Percentiles rank a stretch among this genome's conserved stretches.
These are phyloP conservation scores for Rosa hybrid DNA, from an alignment of 331 rosid genomes.

Conservation along the genomic window DNA sequence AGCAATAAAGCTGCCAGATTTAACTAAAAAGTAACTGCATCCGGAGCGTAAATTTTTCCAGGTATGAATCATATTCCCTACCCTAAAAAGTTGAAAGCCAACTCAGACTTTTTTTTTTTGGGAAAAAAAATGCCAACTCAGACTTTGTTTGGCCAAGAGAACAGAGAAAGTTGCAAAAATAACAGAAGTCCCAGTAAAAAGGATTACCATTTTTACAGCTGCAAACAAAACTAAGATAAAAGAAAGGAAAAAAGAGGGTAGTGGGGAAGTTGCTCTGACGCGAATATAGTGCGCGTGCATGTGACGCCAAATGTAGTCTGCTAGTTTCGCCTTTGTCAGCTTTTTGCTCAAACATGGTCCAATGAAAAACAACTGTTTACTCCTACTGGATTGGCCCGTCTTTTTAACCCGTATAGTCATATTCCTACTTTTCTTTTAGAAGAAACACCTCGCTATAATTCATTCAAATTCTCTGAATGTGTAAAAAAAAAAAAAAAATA, in stretches of 20 bases:
- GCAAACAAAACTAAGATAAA: background rate
- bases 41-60: background rate
- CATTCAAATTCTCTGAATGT: background rate
- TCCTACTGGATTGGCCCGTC: conserved; percentile 22
- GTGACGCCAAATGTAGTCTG: background rate
- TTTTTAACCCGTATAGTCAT: background rate
- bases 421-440: background rate
- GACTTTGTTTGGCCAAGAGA: background rate
- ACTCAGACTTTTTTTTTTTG: background rate
- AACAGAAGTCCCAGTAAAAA: conserved; percentile 1
- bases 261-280: background rate
- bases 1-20: background rate
- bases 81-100: background rate
- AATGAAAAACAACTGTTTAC: background rate
- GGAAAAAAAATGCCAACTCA: background rate
- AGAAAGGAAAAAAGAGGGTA: background rate
- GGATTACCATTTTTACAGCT: background rate
- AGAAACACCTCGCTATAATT: no score
- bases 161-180: background rate
- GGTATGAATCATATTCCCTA: background rate
- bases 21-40: conserved; percentile 2
- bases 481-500: no score
- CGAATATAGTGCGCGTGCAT: conserved; percentile 21
- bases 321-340: background rate
- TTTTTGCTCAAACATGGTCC: conserved; percentile 3